phyloP scores from a whole-genome alignment of 257 asterid genomes.

The Forsythia viridissima region DNA sequence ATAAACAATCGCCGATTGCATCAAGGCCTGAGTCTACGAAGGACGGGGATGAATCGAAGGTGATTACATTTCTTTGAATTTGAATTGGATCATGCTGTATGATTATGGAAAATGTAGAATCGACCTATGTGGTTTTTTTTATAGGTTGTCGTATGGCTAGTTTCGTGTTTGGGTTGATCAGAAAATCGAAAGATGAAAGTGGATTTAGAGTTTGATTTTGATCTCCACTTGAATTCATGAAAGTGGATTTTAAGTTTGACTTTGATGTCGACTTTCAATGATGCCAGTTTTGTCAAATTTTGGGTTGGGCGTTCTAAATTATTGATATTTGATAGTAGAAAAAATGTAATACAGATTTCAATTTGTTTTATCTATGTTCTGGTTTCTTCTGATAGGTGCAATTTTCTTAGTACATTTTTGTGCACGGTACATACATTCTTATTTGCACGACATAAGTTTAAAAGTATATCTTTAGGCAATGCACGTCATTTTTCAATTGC shows the following conservation, averaged over 20 bases:
- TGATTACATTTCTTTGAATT: constrained; percentile 21
- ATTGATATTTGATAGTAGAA: not conserved
- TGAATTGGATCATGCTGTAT: constrained; percentile 11
- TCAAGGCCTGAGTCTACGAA: constrained; percentile 48
- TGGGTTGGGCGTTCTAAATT: constrained; percentile 5
- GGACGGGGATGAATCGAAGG: constrained; percentile 57
- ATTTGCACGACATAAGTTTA: not conserved
- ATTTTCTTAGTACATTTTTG: constrained; percentile 13
- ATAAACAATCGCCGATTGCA: constrained; percentile 49
- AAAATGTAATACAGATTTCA: constrained; percentile 1
- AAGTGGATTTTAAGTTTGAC: constrained; percentile 23
- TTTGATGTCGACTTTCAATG: constrained; percentile 13
- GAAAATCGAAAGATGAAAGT: constrained; percentile 15
- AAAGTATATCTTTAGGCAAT: not conserved
- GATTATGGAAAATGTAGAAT: constrained; percentile 30
- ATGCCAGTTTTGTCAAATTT: constrained; percentile 13
- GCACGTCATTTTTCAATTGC: constrained; percentile 5
- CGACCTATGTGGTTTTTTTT: constrained; percentile 11
- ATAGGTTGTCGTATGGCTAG: not conserved
- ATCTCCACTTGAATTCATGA: constrained; percentile 8
- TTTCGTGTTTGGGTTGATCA: constrained; percentile 20
- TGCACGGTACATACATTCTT: not conserved
- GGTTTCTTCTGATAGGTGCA: not conserved
- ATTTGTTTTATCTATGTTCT: not conserved
- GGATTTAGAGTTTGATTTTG: constrained; percentile 26